Evolutionary conservation across 1,139 yeast genomes (phyloP), one percentile per base, ranked within the genome.

Genomic region (Petasospora fabianii): DNA sequence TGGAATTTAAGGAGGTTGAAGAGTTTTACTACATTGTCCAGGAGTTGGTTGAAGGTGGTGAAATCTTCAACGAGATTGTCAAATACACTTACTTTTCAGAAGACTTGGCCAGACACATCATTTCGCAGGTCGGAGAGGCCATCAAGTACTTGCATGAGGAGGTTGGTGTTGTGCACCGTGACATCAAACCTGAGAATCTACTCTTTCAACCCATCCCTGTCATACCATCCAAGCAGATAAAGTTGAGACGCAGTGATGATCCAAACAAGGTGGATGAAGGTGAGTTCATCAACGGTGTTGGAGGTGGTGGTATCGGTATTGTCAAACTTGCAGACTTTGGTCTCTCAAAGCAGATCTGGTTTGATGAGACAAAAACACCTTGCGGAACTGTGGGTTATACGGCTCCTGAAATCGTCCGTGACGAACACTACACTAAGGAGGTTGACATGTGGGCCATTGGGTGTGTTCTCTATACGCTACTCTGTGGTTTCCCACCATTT

Each of bases 371-470:
- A 17, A 81, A 81, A 67, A 84, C 95, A 0, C 95, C 95, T 0
- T 87, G 95, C 59, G 96, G 96, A 31, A 85, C 95, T 2, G 88
- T 85, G 17, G 92, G 94, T 1, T 85, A 85, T 57, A 86, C 97
- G 3, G 96, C 96, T 0, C 97, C 97, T 0, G 97, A 90, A 60
- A 94, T 88, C 35, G 95, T 90, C 29, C 80, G 77, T 54, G 92
- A 84, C 58, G 88, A 86, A 61, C 73, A 77, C 45, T 90, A 90
- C 56, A 84, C 95, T 5, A 87, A 85, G 65, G 75, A 88, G 31
- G 97, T 90, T 14, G 97, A 90, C 60, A 84, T 88, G 77, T 90
- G 97, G 97, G 95, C 96, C 6, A 69, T 90, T 42, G 97, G 97
- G 1, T 90, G 97, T 61, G 94, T 90, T 12, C 62, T 90, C 43